phyloP scores from a whole-genome alignment of 176 grass and related monocot species.

The Alloteropsis semialata region DNA sequence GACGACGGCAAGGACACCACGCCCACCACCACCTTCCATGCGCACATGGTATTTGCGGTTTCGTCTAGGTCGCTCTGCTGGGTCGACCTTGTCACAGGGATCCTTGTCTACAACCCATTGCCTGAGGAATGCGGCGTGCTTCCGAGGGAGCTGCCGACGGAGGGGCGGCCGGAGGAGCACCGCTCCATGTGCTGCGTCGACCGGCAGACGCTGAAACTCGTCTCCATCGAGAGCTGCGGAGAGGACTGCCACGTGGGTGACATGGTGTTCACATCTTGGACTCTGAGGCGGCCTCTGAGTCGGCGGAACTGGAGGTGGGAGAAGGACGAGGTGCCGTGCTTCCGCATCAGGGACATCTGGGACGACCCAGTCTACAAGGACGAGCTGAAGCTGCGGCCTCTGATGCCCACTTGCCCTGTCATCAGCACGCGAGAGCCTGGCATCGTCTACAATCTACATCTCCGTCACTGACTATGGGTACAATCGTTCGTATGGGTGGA shows the following conservation, averaged over 20 bases:
- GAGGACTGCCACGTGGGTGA: background rate
- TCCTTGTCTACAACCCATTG: background rate
- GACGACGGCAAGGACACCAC: no score
- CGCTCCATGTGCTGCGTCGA: background rate
- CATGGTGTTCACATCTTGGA: background rate
- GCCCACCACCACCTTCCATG: background rate
- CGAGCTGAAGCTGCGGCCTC: background rate
- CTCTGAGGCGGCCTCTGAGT: background rate
- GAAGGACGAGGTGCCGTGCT: background rate
- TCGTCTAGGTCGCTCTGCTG: background rate
- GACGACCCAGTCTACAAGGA: background rate
- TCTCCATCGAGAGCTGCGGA: background rate
- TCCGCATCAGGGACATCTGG: background rate
- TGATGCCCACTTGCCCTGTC: background rate
- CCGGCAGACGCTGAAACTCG: background rate
- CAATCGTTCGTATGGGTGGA: background rate
- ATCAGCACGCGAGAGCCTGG: background rate
- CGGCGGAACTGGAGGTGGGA: background rate
- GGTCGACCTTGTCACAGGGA: background rate
- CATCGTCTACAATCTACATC: background rate
- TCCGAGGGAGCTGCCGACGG: no score
- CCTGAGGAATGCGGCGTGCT: background rate
- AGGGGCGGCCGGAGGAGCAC: background rate
- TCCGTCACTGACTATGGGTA: background rate
- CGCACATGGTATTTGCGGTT: background rate